These are phyloP conservation scores for Ceratocystis variospora DNA, from an alignment of 2,329 filamentous ascomycete species.

Conservation along the genomic window DNA sequence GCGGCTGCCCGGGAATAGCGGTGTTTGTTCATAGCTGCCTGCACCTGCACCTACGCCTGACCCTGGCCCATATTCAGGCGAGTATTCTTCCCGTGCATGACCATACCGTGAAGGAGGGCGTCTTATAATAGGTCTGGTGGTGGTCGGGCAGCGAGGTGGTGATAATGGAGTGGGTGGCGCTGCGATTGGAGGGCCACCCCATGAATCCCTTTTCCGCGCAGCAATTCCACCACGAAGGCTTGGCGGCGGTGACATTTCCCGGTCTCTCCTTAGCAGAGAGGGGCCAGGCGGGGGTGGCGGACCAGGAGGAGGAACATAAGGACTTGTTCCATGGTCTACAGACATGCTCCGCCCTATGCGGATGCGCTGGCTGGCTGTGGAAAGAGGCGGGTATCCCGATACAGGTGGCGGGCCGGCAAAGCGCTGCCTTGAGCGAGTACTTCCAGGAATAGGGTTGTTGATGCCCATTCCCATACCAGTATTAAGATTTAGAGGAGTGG, in stretches of 20 bases:
- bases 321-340: constrained; percentile 16
- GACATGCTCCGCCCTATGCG: constrained; percentile 16
- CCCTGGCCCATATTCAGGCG: constrained; percentile 5
- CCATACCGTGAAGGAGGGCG: constrained; percentile 11
- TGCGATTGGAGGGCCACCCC: constrained; percentile 10
- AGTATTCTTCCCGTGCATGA: constrained; percentile 7
- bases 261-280: background rate
- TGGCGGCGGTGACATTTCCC: constrained; percentile 10
- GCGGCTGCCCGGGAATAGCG: background rate
- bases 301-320: constrained; percentile 7
- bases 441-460: background rate
- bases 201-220: constrained; percentile 17
- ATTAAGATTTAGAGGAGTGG: constrained; percentile 12
- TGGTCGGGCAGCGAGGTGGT: constrained; percentile 15
- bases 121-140: constrained; percentile 2
- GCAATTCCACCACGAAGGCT: constrained; percentile 4
- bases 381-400: constrained; percentile 14
- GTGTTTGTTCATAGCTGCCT: constrained; percentile 8
- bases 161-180: constrained; percentile 17
- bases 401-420: constrained; percentile 11
- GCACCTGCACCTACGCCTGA: background rate
- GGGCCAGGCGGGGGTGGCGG: background rate
- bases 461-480: constrained; percentile 4
- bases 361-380: background rate
- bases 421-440: constrained; percentile 4